phyloP scores from a whole-genome alignment of 345 rosid species.

The Citrus hindsii region DNA sequence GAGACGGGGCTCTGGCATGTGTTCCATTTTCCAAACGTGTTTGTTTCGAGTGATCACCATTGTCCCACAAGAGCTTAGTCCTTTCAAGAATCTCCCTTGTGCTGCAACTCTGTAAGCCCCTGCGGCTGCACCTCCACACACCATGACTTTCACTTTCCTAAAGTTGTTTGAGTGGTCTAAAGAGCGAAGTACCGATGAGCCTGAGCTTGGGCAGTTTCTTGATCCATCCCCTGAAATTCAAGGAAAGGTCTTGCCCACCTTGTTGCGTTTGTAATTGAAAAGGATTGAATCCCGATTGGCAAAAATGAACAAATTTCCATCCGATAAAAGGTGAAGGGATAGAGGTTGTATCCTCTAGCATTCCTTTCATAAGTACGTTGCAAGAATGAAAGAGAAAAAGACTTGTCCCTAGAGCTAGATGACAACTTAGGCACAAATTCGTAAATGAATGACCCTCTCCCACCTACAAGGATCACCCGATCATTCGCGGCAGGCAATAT shows the following conservation, averaged over 20 bases:
- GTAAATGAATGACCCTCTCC: conserved; percentile 29
- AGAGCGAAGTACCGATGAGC: conserved; percentile 47
- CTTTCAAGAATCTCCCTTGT: conserved; percentile 22
- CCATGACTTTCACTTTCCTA: conserved; percentile 39
- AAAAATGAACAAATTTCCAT: conserved; percentile 47
- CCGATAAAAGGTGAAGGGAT: conserved; percentile 58
- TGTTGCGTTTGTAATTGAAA: conserved; percentile 29
- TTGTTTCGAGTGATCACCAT: conserved; percentile 32
- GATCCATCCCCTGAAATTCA: conserved; percentile 46
- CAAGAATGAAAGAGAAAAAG: conserved; percentile 44
- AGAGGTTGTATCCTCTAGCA: conserved; percentile 45
- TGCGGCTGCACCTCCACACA: conserved; percentile 49
- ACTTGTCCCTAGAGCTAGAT: neutral
- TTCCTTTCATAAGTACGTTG: conserved; percentile 21
- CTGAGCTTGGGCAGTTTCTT: conserved; percentile 56
- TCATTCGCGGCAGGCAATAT: conserved; percentile 34
- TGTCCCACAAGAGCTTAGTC: conserved; percentile 32
- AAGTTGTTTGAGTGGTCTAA: conserved; percentile 19
- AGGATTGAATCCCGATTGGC: conserved; percentile 48
- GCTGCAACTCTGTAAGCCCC: conserved; percentile 34
- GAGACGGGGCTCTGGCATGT: conserved; percentile 54
- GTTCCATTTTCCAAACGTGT: conserved; percentile 48
- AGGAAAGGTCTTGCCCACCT: conserved; percentile 40
- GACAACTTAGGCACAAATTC: conserved; percentile 33
- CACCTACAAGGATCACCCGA: conserved; percentile 35